Conservation (phyloP, 2,329 filamentous ascomycete genomes). For the Acrodontium crateriforme region DNA sequence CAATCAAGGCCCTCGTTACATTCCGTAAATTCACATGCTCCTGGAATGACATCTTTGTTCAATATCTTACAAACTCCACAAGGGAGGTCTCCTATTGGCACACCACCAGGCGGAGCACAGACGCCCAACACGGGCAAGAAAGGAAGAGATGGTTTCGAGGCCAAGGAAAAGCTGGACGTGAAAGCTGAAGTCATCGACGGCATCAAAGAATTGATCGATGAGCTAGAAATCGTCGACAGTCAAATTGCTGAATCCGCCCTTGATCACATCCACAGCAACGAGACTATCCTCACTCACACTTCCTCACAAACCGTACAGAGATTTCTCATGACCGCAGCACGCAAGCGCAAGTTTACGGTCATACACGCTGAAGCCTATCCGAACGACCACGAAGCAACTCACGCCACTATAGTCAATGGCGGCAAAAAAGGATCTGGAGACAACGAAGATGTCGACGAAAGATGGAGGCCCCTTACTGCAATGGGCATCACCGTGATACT, state of each 20-base stretch:
- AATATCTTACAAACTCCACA: constrained; percentile 64
- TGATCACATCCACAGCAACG: constrained; percentile 84
- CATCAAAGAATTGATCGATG: constrained; percentile 91
- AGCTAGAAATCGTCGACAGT: constrained; percentile 83
- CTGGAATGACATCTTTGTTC: constrained; percentile 61
- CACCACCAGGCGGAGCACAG: constrained; percentile 33
- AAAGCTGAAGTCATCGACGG: constrained; percentile 86
- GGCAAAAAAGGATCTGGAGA: constrained; percentile 26
- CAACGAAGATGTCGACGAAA: constrained; percentile 35
- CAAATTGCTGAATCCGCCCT: constrained; percentile 81
- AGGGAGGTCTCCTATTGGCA: constrained; percentile 29
- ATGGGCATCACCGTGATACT: constrained; percentile 72
- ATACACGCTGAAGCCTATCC: constrained; percentile 65
- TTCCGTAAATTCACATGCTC: constrained; percentile 42
- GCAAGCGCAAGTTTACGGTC: constrained; percentile 83
- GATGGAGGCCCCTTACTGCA: constrained; percentile 64
- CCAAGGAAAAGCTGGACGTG: constrained; percentile 45
- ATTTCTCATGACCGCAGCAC: constrained; percentile 75
- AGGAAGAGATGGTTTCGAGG: constrained; percentile 19
- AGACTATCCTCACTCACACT: constrained; percentile 80
- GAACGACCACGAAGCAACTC: constrained; percentile 52
- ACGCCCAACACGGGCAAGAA: constrained; percentile 17
- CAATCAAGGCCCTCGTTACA: constrained; percentile 47
- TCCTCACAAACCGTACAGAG: constrained; percentile 77
- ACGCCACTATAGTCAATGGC: constrained; percentile 47